These are phyloP conservation scores for Podospora pseudoanserina DNA, from an alignment of 495 filamentous ascomycete genomes.

Conservation along the genomic window DNA sequence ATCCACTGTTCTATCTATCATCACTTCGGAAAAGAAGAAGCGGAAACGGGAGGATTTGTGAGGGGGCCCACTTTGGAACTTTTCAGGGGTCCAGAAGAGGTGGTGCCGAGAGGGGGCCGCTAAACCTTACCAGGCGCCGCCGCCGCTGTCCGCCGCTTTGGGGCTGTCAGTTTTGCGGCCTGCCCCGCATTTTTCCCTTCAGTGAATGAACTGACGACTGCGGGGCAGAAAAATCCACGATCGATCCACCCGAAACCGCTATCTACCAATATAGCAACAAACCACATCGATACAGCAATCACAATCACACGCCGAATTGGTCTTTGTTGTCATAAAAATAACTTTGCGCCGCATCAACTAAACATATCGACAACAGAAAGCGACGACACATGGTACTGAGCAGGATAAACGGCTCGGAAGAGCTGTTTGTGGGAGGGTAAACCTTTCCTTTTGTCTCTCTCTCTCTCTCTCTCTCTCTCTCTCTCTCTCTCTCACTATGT, in stretches of 20 bases:
- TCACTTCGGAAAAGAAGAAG: background rate
- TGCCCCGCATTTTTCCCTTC: background rate
- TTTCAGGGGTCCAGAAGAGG: background rate
- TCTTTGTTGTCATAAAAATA: too few relatives aligned
- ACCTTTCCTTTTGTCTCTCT: conserved; percentile 19
- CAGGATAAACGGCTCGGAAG: conserved; percentile 63
- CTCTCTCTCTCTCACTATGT: too few relatives aligned
- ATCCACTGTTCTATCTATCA: background rate
- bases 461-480: too few relatives aligned
- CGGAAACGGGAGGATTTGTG: background rate
- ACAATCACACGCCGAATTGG: background rate
- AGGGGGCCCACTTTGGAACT: background rate
- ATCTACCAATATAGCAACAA: background rate
- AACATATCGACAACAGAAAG: background rate
- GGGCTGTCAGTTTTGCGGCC: background rate
- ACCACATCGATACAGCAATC: background rate
- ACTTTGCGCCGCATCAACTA: background rate
- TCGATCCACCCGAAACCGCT: background rate
- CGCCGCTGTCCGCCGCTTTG: background rate
- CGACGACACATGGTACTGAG: conserved; percentile 33
- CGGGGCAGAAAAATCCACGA: conserved; percentile 1
- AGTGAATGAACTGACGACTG: background rate
- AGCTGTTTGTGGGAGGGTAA: conserved; percentile 83
- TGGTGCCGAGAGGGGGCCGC: background rate
- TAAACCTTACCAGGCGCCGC: background rate